These are phyloP conservation scores for Neurospora terricola DNA, from an alignment of 495 filamentous ascomycete species.

Conservation along the genomic window DNA sequence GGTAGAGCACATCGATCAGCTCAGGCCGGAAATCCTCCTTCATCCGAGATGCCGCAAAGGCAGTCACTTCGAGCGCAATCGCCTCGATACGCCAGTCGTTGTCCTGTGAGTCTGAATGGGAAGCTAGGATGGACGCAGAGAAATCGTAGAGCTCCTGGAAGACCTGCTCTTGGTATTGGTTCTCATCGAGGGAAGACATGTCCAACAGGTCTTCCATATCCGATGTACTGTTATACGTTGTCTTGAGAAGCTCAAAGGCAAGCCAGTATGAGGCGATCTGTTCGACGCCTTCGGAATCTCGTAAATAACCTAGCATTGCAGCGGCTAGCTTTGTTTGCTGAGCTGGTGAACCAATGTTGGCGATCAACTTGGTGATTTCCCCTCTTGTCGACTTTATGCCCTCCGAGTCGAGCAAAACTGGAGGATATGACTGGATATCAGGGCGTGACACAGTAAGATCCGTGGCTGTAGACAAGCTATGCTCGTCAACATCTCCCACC, in stretches of 20 bases:
- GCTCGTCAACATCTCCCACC: conserved; percentile 7
- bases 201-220: conserved; percentile 60
- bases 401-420: conserved; percentile 53
- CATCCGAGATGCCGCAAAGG: conserved; percentile 58
- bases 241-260: conserved; percentile 57
- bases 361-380: conserved; percentile 37
- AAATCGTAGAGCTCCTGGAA: conserved; percentile 75
- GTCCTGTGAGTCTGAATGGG: conserved; percentile 35
- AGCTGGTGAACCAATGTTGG: conserved; percentile 30
- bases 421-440: conserved; percentile 38
- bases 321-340: conserved; percentile 41
- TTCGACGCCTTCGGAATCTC: conserved; percentile 42
- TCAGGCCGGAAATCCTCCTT: conserved; percentile 66
- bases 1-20: conserved; percentile 86
- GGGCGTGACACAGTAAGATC: conserved; percentile 15
- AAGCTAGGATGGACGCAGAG: conserved; percentile 54
- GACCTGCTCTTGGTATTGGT: conserved; percentile 40
- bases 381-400: conserved; percentile 55
- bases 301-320: conserved; percentile 49
- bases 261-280: conserved; percentile 75
- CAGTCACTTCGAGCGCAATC: conserved; percentile 64
- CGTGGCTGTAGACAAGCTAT: conserved; percentile 11
- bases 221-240: conserved; percentile 36
- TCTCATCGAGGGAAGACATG: conserved; percentile 28
- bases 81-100: conserved; percentile 62